Evolutionary conservation across 257 asterid genomes (phyloP).

Genomic region (Gynochthodes officinalis): DNA sequence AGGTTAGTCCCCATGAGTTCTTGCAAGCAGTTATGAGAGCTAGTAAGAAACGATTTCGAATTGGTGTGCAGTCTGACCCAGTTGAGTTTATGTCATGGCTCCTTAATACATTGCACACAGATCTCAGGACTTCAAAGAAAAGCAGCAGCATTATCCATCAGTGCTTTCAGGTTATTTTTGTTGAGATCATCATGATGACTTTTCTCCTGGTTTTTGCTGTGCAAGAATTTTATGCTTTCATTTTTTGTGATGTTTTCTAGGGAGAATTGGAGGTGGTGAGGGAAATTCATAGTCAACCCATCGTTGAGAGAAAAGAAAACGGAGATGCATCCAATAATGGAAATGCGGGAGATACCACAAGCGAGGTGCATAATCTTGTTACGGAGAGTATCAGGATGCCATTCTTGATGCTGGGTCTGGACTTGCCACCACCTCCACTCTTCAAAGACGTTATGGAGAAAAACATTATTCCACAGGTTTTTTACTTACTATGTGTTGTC

Average conservation of each 20-base stretch:
- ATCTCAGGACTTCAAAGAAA: constrained; percentile 64
- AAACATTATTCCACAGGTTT: constrained; percentile 95
- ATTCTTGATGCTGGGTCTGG: constrained; percentile 92
- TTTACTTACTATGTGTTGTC: constrained; percentile 10
- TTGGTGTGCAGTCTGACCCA: constrained; percentile 94
- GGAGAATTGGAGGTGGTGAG: constrained; percentile 95
- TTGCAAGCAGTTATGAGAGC: constrained; percentile 96
- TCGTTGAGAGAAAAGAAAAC: constrained; percentile 39
- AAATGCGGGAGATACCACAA: constrained; percentile 41
- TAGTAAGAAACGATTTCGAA: constrained; percentile 79
- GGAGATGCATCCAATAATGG: constrained; percentile 30
- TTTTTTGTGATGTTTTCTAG: constrained; percentile 35
- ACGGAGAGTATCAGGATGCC: constrained; percentile 74
- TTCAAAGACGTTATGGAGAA: constrained; percentile 94
- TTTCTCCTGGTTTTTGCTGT: constrained; percentile 4
- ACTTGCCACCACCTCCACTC: constrained; percentile 97
- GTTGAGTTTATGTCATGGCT: constrained; percentile 98
- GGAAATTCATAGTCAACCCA: constrained; percentile 49
- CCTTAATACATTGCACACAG: constrained; percentile 72
- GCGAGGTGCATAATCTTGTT: constrained; percentile 27
- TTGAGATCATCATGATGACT: constrained; percentile 3
- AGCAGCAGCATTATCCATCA: constrained; percentile 76
- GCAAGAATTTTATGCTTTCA: background rate
- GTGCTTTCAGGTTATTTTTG: constrained; percentile 78
- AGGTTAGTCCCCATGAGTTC: constrained; percentile 99